Base-by-base conservation (phyloP, 305 asterid species). In the Ilex paraguariensis region DNA sequence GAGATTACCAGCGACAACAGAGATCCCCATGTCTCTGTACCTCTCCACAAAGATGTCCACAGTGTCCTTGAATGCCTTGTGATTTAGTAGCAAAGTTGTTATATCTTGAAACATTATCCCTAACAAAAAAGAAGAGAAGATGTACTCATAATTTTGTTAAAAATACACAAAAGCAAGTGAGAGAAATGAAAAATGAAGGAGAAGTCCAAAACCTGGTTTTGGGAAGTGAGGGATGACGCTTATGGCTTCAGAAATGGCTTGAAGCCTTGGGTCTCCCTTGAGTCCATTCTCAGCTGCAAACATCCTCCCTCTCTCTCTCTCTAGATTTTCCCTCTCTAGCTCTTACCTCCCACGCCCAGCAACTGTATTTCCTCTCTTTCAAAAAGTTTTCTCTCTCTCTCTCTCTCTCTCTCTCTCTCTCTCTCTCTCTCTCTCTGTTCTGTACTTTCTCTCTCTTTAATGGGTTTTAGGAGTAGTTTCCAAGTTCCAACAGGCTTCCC, bases 41-140 rank as follows among this genome's bases (percentile, higher is more conserved):
- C 90, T 76, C n/a, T 84, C 85, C 59, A 84, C 83, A 78, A 84
- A 84, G 64, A 84, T 84, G 73, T 81, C 87, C 46, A 84, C 83
- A 10, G 85, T 84, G 69, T 81, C 83, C 63, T 81, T 79, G 75
- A 84, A 84, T 2, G 77, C 87, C 68, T 75, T 81, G 78, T 78
- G 90, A 68, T 84, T 79, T 28, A 81, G 75, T 59, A 84, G 65
- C 83, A 84, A 67, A 51, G 90, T 77, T 61, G 87, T 84, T 49
- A 84, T 84, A 56, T 81, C 90, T 68, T 81, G 90, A 62, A 83
- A 83, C 90, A 83, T 83, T 59, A 83, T 83, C 54, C 90, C 90
- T 83, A 62, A 72, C 10, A 14, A 48, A 30, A 61, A 64, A 46
- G 42, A 46, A 59, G 9, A 61, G 28, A n/a, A 62, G 42, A 51